These are phyloP conservation scores for Solanum dulcamara DNA, from an alignment of 257 asterid genomes.

Conservation along the genomic window DNA sequence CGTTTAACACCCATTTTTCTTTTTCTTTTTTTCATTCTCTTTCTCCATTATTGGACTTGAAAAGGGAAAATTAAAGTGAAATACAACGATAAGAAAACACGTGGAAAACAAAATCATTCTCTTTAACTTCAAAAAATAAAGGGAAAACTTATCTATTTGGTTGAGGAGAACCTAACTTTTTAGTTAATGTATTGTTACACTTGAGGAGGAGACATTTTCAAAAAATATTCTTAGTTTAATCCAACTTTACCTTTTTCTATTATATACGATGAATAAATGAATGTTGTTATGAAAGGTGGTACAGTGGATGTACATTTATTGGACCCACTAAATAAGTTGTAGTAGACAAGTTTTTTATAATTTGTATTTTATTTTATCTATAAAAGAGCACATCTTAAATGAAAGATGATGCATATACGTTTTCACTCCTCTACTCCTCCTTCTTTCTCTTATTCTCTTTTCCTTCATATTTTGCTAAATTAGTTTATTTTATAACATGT, in stretches of 20 bases:
- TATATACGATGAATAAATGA: neutral
- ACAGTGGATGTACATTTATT: too few relatives aligned
- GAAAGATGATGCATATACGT: too few relatives aligned
- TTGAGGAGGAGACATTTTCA: neutral
- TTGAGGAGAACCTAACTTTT: neutral
- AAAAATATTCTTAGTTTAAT: neutral
- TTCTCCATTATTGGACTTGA: neutral
- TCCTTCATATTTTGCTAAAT: too few relatives aligned
- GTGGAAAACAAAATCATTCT: neutral
- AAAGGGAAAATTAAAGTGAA: neutral
- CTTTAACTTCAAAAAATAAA: neutral
- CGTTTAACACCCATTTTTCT: neutral
- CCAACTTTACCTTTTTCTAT: neutral
- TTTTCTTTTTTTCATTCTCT: neutral
- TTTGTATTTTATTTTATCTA: too few relatives aligned
- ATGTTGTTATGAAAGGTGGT: too few relatives aligned
- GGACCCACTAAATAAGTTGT: too few relatives aligned
- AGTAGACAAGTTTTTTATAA: too few relatives aligned
- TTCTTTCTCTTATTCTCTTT: too few relatives aligned
- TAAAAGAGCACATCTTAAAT: too few relatives aligned
- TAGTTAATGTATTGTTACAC: neutral
- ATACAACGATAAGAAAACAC: neutral
- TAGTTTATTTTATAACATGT: too few relatives aligned
- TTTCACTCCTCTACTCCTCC: too few relatives aligned
- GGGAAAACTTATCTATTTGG: neutral